Percentiles rank a stretch among this genome's conserved stretches.
Conservation (phyloP, 2,329 filamentous ascomycete genomes). For the Colletotrichum phormii region DNA sequence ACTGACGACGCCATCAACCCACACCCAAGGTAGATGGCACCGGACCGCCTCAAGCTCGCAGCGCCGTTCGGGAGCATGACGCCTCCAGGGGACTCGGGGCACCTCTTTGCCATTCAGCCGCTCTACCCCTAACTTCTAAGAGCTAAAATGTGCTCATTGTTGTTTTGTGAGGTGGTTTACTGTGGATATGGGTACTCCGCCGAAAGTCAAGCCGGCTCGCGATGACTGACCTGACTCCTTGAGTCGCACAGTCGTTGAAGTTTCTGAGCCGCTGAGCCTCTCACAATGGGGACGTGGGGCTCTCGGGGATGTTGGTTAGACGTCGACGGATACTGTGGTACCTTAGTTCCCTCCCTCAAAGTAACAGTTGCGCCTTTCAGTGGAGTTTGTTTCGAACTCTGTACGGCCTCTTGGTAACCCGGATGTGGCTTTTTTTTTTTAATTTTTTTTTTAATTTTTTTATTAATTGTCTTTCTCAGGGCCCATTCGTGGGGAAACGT, state of each 20-base stretch:
- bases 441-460: too few species aligned
- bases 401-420: background rate
- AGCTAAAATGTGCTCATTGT: background rate
- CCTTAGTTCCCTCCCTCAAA: background rate
- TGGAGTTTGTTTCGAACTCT: slow-evolving; percentile 34
- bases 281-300: background rate
- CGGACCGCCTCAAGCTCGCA: slow-evolving; percentile 22
- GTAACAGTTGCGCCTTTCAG: slow-evolving; percentile 2
- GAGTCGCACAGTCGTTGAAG: background rate
- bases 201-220: background rate
- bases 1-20: background rate
- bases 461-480: background rate
- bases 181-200: background rate
- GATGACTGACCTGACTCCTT: background rate
- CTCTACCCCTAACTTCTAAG: background rate
- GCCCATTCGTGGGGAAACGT: slow-evolving; percentile 33
- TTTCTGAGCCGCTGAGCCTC: slow-evolving; percentile 1
- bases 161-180: background rate
- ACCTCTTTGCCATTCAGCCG: background rate
- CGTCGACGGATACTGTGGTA: background rate
- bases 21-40: slow-evolving; percentile 5
- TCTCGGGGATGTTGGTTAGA: background rate
- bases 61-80: slow-evolving; percentile 33
- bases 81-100: slow-evolving; percentile 18
- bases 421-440: background rate